Evolutionary conservation across 768 basidiomycete genomes (phyloP).

Genomic region (Leccinum boreale): DNA sequence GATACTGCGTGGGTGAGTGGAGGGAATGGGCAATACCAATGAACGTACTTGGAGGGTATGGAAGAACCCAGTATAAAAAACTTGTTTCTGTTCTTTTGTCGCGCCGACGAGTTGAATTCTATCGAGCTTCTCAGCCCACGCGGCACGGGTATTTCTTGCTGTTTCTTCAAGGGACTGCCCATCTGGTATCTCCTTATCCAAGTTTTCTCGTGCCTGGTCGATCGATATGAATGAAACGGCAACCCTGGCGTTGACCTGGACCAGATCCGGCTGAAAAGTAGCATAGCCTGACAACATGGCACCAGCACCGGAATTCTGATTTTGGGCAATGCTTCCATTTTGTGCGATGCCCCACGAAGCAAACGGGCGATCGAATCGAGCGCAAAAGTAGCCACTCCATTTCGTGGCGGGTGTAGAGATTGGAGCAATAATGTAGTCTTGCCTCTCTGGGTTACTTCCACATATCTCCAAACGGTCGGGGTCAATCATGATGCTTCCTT

Average conservation of each 20-base stretch:
- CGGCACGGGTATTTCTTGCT: conserved; percentile 41
- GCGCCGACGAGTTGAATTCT: conserved; percentile 49
- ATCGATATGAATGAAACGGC: conserved; percentile 75
- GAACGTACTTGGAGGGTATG: conserved; percentile 54
- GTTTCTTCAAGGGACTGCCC: conserved; percentile 50
- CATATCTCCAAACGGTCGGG: conserved; percentile 46
- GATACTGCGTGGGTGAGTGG: conserved; percentile 48
- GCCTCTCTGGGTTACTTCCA: conserved; percentile 64
- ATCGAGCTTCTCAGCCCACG: conserved; percentile 59
- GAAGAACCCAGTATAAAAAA: conserved; percentile 62
- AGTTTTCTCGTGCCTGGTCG: conserved; percentile 56
- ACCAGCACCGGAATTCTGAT: conserved; percentile 36
- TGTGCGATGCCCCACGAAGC: conserved; percentile 47
- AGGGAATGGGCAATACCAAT: background rate
- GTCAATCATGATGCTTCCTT: conserved; percentile 49
- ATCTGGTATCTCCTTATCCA: conserved; percentile 49
- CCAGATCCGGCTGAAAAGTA: conserved; percentile 33
- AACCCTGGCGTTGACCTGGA: conserved; percentile 51
- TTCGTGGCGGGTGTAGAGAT: conserved; percentile 37
- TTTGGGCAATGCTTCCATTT: conserved; percentile 37
- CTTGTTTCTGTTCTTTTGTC: conserved; percentile 41
- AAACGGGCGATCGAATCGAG: conserved; percentile 50
- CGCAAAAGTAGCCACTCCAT: conserved; percentile 52
- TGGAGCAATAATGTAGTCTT: conserved; percentile 69
- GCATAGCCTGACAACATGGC: conserved; percentile 50